A percentile compares a stretch with the other conserved stretches of the same genome.
Evolutionary conservation across 345 rosid genomes (phyloP).

Genomic region (Eucalyptus pumila): DNA sequence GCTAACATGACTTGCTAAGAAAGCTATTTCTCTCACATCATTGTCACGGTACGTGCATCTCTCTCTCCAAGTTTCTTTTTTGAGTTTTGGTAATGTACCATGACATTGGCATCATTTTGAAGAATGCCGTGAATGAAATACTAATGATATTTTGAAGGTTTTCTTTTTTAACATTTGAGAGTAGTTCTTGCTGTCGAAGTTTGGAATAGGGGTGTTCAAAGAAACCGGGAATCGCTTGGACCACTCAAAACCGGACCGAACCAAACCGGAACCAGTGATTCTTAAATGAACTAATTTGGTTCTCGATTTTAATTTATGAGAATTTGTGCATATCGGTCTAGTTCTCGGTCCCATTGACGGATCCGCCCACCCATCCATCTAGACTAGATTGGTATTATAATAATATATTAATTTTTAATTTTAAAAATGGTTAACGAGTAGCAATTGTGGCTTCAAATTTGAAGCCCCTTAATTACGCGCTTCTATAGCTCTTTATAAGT

Average conservation of each 20-base stretch:
- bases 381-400: accelerated
- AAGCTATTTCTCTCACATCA: not conserved
- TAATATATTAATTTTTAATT: no score
- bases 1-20: not conserved
- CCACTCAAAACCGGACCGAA: no score
- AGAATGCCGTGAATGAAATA: not conserved
- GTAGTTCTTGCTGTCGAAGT: conserved; percentile 78
- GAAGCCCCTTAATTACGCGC: no score
- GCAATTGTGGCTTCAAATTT: no score
- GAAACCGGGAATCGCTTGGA: no score
- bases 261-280: accelerated
- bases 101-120: not conserved
- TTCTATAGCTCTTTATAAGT: no score
- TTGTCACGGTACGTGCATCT: not conserved
- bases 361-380: accelerated
- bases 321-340: accelerated
- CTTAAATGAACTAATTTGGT: accelerated
- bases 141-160: not conserved
- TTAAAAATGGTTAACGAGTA: no score
- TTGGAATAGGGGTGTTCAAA: conserved; percentile 23
- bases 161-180: not conserved
- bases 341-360: accelerated
- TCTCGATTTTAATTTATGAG: accelerated
- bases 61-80: not conserved
- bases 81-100: not conserved